These are phyloP conservation scores for Acacia acuminata DNA, from an alignment of 306 rosid species.

Conservation along the genomic window DNA sequence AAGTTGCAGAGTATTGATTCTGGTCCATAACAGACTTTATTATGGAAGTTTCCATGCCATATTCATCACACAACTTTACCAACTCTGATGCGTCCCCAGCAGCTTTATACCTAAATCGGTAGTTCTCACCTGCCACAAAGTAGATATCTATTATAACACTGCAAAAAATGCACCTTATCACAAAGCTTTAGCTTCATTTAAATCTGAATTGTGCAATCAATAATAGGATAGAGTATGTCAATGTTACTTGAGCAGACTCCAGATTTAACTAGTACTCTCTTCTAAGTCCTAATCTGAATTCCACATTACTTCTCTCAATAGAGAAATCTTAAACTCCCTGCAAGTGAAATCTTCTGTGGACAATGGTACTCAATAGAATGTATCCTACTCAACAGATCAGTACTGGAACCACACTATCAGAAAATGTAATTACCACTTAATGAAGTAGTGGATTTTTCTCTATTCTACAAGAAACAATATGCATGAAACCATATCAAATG, in stretches of 20 bases:
- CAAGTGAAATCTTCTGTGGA: neutral
- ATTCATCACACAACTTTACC: slow-evolving; percentile 75
- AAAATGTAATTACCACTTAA: neutral
- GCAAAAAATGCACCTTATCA: no score
- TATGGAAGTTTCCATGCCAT: slow-evolving; percentile 73
- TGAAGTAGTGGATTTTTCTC: neutral
- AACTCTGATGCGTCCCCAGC: slow-evolving; percentile 77
- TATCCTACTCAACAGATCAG: no score
- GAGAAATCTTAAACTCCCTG: neutral
- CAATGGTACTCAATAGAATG: neutral
- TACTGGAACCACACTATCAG: no score
- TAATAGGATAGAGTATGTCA: neutral
- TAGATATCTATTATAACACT: neutral
- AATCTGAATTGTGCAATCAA: neutral
- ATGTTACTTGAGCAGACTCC: neutral
- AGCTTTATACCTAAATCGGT: slow-evolving; percentile 95
- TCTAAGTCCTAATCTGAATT: neutral
- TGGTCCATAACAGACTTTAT: slow-evolving; percentile 92
- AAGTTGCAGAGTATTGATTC: slow-evolving; percentile 39
- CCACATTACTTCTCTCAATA: neutral
- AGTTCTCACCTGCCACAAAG: slow-evolving; percentile 77
- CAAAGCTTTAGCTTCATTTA: neutral
- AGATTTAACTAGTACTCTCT: neutral
- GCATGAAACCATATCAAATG: slow-evolving; percentile 2
- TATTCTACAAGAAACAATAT: neutral